These are phyloP conservation scores for Syncephalis plumigaleata DNA, from an alignment of 371 early-diverging fungal genomes.

Conservation along the genomic window DNA sequence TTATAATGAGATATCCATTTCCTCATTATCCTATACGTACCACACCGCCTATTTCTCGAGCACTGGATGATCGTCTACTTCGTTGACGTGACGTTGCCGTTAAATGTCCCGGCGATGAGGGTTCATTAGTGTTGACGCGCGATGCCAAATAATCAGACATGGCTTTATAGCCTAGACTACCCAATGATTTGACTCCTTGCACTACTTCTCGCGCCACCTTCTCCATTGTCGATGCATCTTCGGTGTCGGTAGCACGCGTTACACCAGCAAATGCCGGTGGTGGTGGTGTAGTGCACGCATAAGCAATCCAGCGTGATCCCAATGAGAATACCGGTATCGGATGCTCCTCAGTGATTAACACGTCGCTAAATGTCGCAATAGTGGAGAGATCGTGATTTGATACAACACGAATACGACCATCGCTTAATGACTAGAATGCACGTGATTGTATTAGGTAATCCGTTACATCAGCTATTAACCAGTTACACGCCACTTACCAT, in stretches of 20 bases:
- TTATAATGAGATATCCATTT: too few relatives aligned
- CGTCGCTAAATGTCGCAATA: conserved; percentile 22
- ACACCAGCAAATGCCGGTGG: conserved; percentile 1
- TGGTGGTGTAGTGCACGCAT: conserved; percentile 27
- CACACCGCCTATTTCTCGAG: too few relatives aligned
- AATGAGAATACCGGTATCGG: conserved; percentile 30
- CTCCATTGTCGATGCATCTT: conserved; percentile 2
- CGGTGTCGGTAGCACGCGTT: too few relatives aligned
- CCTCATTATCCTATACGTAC: too few relatives aligned
- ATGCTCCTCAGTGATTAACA: conserved; percentile 16
- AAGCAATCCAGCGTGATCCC: conserved; percentile 40
- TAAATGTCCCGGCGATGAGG: too few relatives aligned
- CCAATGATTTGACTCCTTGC: conserved; percentile 44
- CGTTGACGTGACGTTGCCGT: too few relatives aligned
- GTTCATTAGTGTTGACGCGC: too few relatives aligned
- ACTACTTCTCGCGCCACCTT: conserved; percentile 49
- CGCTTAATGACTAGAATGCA: conserved; percentile 10
- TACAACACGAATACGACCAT: conserved; percentile 20
- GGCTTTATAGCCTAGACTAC: conserved; percentile 13
- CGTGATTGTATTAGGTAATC: too few relatives aligned
- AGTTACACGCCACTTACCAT: conserved; percentile 25
- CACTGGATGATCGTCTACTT: too few relatives aligned
- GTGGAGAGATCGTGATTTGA: conserved; percentile 14
- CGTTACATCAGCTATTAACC: too few relatives aligned
- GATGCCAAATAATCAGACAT: background rate